phyloP scores from a whole-genome alignment of 179 eudicot genomes.

The Actinidia arguta region DNA sequence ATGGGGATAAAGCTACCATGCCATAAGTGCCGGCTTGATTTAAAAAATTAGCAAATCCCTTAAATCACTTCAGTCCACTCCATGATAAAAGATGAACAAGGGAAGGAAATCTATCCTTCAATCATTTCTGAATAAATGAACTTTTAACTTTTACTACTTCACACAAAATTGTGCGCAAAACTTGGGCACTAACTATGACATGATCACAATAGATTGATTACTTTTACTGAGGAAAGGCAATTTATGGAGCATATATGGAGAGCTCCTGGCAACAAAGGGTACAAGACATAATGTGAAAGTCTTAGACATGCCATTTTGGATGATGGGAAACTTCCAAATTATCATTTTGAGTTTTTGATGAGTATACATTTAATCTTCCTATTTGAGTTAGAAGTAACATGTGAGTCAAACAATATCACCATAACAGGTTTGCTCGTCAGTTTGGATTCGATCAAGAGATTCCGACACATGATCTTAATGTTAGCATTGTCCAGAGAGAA shows the following conservation, averaged over 20 bases:
- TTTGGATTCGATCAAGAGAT: too few relatives aligned
- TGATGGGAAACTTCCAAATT: not conserved
- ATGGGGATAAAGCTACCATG: not conserved
- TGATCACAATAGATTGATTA: not conserved
- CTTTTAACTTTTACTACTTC: not conserved
- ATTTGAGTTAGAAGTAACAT: not conserved
- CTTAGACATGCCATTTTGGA: not conserved
- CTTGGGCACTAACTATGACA: not conserved
- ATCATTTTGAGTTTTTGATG: not conserved
- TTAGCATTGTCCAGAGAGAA: too few relatives aligned
- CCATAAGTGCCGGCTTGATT: not conserved
- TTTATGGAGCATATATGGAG: not conserved
- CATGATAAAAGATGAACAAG: not conserved
- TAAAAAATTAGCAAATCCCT: not conserved
- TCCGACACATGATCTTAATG: too few relatives aligned
- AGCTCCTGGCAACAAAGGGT: too few relatives aligned
- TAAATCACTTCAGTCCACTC: not conserved
- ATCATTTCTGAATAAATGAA: not conserved
- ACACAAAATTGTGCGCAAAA: not conserved
- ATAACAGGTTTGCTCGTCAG: not conserved
- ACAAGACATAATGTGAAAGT: not conserved
- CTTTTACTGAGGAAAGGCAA: not conserved
- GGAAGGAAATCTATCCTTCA: not conserved
- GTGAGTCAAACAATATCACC: not conserved
- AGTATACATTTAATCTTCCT: not conserved